These are phyloP conservation scores for Colletotrichum trifolii DNA, from an alignment of 2,329 filamentous ascomycete species.

Conservation along the genomic window DNA sequence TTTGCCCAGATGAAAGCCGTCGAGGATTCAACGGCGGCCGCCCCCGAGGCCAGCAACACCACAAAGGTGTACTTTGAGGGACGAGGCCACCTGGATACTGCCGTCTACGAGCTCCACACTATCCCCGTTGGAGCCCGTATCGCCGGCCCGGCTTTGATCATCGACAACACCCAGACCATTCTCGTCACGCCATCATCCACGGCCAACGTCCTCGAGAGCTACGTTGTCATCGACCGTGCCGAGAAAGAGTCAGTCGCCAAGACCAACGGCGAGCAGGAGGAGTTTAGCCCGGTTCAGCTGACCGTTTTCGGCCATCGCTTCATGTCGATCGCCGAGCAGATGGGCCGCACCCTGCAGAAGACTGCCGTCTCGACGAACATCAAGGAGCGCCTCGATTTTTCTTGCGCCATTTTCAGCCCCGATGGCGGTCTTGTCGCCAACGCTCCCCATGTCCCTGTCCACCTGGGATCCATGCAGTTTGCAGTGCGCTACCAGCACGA, in stretches of 20 bases:
- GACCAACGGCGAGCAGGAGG: slow-evolving; percentile 65
- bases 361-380: slow-evolving; percentile 82
- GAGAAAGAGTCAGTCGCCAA: slow-evolving; percentile 58
- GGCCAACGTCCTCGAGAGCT: slow-evolving; percentile 48
- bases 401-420: slow-evolving; percentile 79
- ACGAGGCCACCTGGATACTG: slow-evolving; percentile 26
- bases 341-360: slow-evolving; percentile 81
- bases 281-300: slow-evolving; percentile 78
- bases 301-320: slow-evolving; percentile 82
- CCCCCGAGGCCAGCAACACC: slow-evolving; percentile 77
- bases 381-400: slow-evolving; percentile 83
- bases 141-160: slow-evolving; percentile 76
- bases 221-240: slow-evolving; percentile 49
- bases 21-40: slow-evolving; percentile 48
- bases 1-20: slow-evolving; percentile 34
- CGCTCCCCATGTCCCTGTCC: slow-evolving; percentile 79
- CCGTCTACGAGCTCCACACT: slow-evolving; percentile 28
- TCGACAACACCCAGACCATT: slow-evolving; percentile 80
- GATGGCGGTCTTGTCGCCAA: slow-evolving; percentile 80
- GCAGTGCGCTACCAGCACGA: slow-evolving; percentile 76
- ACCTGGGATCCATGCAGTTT: slow-evolving; percentile 82
- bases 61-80: slow-evolving; percentile 42
- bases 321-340: slow-evolving; percentile 86
- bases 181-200: slow-evolving; percentile 65
- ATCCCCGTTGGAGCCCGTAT: slow-evolving; percentile 31